phyloP scores from a whole-genome alignment of 1,284 basidiomycete species.

The Cryptococcus amylolentus region DNA sequence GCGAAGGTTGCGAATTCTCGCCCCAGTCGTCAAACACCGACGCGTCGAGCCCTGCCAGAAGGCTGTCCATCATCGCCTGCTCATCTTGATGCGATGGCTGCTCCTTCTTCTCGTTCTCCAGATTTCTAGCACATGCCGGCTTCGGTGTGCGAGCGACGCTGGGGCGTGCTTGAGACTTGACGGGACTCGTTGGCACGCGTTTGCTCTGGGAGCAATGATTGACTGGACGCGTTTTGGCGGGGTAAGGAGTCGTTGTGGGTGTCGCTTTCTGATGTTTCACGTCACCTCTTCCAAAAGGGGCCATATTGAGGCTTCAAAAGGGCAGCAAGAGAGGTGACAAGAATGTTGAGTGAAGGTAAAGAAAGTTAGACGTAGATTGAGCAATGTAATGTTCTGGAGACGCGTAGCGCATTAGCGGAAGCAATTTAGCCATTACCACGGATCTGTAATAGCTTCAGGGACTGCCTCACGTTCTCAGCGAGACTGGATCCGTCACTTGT shows the following conservation, averaged over 20 bases:
- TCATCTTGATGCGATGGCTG: constrained; percentile 26
- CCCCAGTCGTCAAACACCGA: constrained; percentile 30
- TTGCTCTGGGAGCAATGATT: constrained; percentile 5
- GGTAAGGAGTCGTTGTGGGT: not conserved
- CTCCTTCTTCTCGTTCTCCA: not conserved
- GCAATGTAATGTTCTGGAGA: no score
- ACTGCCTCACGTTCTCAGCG: no score
- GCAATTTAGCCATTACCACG: no score
- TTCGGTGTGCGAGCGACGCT: not conserved
- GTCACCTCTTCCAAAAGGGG: no score
- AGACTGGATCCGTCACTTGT: no score
- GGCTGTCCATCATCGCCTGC: constrained; percentile 43
- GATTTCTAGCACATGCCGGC: no score
- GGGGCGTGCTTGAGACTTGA: not conserved
- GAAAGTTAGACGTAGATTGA: not conserved
- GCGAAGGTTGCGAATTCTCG: not conserved
- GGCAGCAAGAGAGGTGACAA: no score
- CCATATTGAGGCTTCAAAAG: no score
- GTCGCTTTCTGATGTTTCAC: no score
- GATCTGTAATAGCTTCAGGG: no score
- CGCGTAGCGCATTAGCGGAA: no score
- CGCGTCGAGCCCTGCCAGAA: constrained; percentile 46
- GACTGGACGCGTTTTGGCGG: constrained; percentile 1
- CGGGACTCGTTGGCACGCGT: constrained; percentile 1
- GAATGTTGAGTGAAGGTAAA: no score